Evolutionary conservation across 2,329 filamentous ascomycete species (phyloP).

Genomic region (Monilinia fructicola): DNA sequence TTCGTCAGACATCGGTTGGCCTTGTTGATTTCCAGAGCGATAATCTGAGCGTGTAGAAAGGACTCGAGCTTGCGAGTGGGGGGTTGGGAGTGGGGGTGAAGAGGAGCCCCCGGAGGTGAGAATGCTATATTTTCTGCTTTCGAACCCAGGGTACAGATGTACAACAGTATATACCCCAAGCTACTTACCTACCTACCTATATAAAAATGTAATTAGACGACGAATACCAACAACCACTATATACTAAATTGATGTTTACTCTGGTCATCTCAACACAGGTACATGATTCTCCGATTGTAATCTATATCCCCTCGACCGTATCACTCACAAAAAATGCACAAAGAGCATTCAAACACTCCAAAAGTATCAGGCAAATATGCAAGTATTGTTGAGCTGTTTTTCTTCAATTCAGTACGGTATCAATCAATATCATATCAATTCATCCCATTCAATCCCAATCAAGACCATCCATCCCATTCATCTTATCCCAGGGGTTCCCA

Average conservation of each 20-base stretch:
- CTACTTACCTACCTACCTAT: no score
- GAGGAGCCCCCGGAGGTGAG: neutral
- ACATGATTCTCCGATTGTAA: neutral
- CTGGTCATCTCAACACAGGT: no score
- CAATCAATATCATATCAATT: slow-evolving; percentile 10
- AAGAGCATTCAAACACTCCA: neutral
- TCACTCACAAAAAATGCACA: neutral
- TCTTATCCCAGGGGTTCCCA: slow-evolving; percentile 5
- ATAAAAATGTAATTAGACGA: neutral
- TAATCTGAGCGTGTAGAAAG: slow-evolving; percentile 55
- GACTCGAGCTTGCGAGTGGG: no score
- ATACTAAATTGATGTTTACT: neutral
- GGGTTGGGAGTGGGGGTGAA: no score
- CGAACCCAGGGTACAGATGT: neutral
- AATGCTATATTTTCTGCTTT: neutral
- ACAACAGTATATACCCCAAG: neutral
- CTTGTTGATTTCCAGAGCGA: slow-evolving; percentile 82
- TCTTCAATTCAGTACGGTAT: slow-evolving; percentile 13
- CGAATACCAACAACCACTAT: neutral
- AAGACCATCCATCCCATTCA: slow-evolving; percentile 16
- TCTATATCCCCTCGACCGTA: neutral
- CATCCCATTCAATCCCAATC: slow-evolving; percentile 9
- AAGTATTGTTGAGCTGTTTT: slow-evolving; percentile 9
- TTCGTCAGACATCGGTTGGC: slow-evolving; percentile 85
- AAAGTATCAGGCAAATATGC: slow-evolving; percentile 1